phyloP scores from a whole-genome alignment of 2,329 filamentous ascomycete genomes.

The Fusarium dlaminii region DNA sequence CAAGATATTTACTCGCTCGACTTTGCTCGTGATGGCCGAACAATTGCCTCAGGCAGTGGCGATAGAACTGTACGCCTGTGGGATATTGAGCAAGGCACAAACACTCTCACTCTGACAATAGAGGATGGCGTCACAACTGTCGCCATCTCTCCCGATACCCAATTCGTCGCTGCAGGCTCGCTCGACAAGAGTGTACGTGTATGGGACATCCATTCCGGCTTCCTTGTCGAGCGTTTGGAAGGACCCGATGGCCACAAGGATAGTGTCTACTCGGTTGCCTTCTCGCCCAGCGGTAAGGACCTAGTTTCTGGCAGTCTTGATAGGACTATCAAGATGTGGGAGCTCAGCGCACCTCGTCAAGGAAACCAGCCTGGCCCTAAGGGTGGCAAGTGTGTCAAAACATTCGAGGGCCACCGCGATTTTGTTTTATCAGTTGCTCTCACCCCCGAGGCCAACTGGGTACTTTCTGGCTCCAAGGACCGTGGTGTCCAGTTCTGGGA shows the following conservation, averaged over 20 bases:
- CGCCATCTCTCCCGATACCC: conserved; percentile 94
- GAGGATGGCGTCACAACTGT: conserved; percentile 98
- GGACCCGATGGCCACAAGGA: conserved; percentile 96
- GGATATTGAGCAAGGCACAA: conserved; percentile 88
- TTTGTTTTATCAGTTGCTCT: conserved; percentile 96
- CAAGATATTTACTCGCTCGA: conserved; percentile 98
- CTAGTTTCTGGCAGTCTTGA: conserved; percentile 95
- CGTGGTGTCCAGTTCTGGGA: conserved; percentile 99
- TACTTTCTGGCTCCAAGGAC: conserved; percentile 97
- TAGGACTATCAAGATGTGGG: conserved; percentile 99
- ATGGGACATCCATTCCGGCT: conserved; percentile 90
- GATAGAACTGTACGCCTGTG: conserved; percentile 95
- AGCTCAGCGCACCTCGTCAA: conserved; percentile 78
- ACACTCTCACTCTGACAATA: conserved; percentile 86
- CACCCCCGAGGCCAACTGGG: conserved; percentile 94
- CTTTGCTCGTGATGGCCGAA: conserved; percentile 91
- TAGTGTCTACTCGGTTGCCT: conserved; percentile 95
- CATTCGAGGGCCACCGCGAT: conserved; percentile 97
- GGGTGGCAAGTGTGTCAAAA: conserved; percentile 93
- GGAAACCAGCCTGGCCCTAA: conserved; percentile 75
- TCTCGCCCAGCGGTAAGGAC: conserved; percentile 91
- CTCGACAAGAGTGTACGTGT: conserved; percentile 98
- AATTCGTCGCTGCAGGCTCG: conserved; percentile 92
- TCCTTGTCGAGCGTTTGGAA: conserved; percentile 89
- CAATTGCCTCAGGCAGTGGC: conserved; percentile 94